Evolutionary conservation across 106 monocot genomes (phyloP).

Genomic region (Agapanthus africanus): DNA sequence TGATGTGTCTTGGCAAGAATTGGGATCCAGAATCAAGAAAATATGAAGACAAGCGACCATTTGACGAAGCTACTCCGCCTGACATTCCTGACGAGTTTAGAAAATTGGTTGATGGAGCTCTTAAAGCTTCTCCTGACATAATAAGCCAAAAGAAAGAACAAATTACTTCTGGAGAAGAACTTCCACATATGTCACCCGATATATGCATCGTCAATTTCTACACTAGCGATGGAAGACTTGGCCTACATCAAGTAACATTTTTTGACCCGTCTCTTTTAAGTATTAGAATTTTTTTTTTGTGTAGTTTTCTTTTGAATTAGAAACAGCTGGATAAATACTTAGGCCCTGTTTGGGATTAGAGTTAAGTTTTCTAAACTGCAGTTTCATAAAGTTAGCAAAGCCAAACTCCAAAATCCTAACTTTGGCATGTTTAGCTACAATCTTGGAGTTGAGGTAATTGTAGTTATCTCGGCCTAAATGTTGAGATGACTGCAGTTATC

Average conservation of each 20-base stretch:
- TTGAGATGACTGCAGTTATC: too few species aligned
- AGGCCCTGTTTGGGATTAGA: too few species aligned
- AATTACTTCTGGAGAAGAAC: conserved; percentile 21
- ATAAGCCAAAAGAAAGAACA: not conserved
- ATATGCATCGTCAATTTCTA: conserved; percentile 63
- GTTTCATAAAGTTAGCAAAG: too few species aligned
- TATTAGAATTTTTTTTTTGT: not conserved
- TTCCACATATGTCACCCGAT: conserved; percentile 48
- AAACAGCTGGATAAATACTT: too few species aligned
- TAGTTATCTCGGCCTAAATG: too few species aligned
- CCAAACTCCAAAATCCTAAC: too few species aligned
- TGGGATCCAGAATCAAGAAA: conserved; percentile 53
- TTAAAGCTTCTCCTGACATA: conserved; percentile 32
- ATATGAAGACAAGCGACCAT: conserved; percentile 30
- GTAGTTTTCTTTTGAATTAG: not conserved
- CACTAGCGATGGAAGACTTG: conserved; percentile 36
- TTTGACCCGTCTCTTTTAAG: not conserved
- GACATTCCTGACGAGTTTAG: conserved; percentile 38
- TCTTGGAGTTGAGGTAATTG: too few species aligned
- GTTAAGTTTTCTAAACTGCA: too few species aligned
- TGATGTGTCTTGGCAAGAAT: conserved; percentile 80
- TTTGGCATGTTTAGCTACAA: too few species aligned
- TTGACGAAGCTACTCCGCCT: conserved; percentile 51
- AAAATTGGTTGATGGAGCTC: conserved; percentile 27
- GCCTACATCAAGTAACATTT: conserved; percentile 56